These are phyloP conservation scores for Mycothermus thermophilus DNA, from an alignment of 495 filamentous ascomycete genomes.

Conservation along the genomic window DNA sequence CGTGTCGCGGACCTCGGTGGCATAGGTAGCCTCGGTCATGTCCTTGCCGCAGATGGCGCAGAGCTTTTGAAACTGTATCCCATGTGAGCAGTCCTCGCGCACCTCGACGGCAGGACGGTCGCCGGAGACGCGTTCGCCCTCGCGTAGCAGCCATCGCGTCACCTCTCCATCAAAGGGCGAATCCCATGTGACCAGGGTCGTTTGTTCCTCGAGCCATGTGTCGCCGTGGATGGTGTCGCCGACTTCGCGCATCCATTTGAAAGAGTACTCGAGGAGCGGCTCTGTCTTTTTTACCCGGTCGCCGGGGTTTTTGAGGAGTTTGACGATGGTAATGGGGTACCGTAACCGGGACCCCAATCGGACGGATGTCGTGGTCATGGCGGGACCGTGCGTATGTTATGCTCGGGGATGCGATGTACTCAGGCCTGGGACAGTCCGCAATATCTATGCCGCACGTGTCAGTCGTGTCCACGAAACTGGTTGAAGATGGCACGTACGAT, in stretches of 20 bases:
- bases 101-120: slow-evolving; percentile 55
- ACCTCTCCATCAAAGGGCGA: slow-evolving; percentile 69
- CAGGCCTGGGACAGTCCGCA: too few relatives aligned
- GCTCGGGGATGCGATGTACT: too few relatives aligned
- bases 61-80: slow-evolving; percentile 76
- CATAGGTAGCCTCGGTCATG: slow-evolving; percentile 61
- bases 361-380: slow-evolving; percentile 25
- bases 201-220: slow-evolving; percentile 39
- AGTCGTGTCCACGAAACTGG: too few relatives aligned
- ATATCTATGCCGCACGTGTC: too few relatives aligned
- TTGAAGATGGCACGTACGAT: too few relatives aligned
- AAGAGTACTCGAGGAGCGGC: slow-evolving; percentile 70
- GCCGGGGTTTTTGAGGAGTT: slow-evolving; percentile 61
- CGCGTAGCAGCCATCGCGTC: slow-evolving; percentile 56
- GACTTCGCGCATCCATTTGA: slow-evolving; percentile 54
- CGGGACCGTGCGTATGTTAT: neutral
- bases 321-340: slow-evolving; percentile 90
- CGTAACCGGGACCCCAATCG: slow-evolving; percentile 48
- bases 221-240: slow-evolving; percentile 60
- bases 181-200: slow-evolving; percentile 63
- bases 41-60: slow-evolving; percentile 92
- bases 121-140: slow-evolving; percentile 53
- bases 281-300: slow-evolving; percentile 63
- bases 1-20: slow-evolving; percentile 41
- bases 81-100: slow-evolving; percentile 83